These are phyloP conservation scores for Lecanicillium sp. DNA, from an alignment of 2,329 filamentous ascomycete genomes.

Conservation along the genomic window DNA sequence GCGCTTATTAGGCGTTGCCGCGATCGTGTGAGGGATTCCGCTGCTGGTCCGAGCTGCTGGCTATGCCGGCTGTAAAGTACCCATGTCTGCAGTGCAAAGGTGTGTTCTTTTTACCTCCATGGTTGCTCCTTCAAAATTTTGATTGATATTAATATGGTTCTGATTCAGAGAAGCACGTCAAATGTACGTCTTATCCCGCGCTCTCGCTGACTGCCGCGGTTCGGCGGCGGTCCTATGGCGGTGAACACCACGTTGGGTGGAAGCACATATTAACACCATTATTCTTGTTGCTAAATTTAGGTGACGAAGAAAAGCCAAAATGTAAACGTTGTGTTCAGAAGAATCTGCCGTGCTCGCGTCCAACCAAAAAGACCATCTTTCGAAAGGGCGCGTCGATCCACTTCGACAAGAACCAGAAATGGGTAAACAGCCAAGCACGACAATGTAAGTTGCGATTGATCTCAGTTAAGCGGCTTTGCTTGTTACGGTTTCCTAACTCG, in stretches of 20 bases:
- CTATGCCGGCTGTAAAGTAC: constrained; percentile 15
- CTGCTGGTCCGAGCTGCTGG: too few relatives aligned
- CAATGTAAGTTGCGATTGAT: constrained; percentile 22
- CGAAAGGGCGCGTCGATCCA: constrained; percentile 24
- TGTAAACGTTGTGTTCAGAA: constrained; percentile 27
- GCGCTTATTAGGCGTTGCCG: too few relatives aligned
- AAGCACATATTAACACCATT: too few relatives aligned
- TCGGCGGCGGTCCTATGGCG: too few relatives aligned
- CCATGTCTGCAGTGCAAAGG: constrained; percentile 17
- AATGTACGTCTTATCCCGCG: constrained; percentile 14
- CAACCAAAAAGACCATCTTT: constrained; percentile 27
- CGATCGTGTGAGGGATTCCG: too few relatives aligned
- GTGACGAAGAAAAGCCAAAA: constrained; percentile 28
- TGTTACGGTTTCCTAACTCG: background rate
- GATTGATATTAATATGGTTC: background rate
- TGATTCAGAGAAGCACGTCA: constrained; percentile 17
- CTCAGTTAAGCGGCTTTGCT: background rate
- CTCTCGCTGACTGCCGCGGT: too few relatives aligned
- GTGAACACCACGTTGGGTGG: background rate
- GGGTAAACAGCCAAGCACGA: constrained; percentile 26
- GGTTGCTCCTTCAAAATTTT: too few relatives aligned
- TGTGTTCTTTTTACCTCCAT: constrained; percentile 5
- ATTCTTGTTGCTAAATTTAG: constrained; percentile 11
- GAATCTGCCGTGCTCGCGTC: constrained; percentile 24
- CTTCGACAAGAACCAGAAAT: constrained; percentile 27